Percentiles rank a stretch among this genome's conserved stretches.
These are phyloP conservation scores for Macadamia tetraphylla DNA, from an alignment of 164 flowering plant species.

Conservation along the genomic window DNA sequence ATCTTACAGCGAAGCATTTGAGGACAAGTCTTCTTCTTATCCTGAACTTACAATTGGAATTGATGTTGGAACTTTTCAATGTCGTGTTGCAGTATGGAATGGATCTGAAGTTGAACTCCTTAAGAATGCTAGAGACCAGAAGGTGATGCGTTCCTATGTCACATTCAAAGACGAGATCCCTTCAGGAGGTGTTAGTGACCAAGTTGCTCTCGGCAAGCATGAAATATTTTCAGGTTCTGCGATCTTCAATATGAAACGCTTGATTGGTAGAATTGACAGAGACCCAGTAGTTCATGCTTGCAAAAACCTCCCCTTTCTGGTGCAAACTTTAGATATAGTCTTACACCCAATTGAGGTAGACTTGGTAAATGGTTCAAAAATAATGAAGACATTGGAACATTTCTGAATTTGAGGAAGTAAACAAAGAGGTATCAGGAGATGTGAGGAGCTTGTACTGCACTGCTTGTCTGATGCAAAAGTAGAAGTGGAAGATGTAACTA, in stretches of 20 bases:
- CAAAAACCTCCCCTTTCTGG: conserved; percentile 77
- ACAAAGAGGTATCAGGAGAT: conserved; percentile 48
- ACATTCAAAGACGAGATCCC: conserved; percentile 67
- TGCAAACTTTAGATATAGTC: conserved; percentile 82
- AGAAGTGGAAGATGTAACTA: conserved; percentile 44
- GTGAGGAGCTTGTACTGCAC: conserved; percentile 46
- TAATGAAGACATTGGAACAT: conserved; percentile 37
- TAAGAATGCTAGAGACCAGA: conserved; percentile 65
- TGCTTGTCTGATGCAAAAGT: conserved; percentile 74
- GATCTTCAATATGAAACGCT: conserved; percentile 86
- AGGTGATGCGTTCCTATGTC: conserved; percentile 61
- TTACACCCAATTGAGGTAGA: conserved; percentile 70
- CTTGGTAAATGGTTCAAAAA: conserved; percentile 50
- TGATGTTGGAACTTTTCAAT: conserved; percentile 84
- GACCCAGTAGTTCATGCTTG: conserved; percentile 80
- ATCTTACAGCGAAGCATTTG: conserved; percentile 75
- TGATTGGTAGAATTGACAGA: conserved; percentile 81
- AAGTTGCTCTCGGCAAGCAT: conserved; percentile 40
- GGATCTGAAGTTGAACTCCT: conserved; percentile 73
- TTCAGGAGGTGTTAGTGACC: conserved; percentile 57
- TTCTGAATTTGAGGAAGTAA: conserved; percentile 64
- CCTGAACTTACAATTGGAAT: conserved; percentile 80
- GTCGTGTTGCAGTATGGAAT: conserved; percentile 85
- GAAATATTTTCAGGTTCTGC: conserved; percentile 81
- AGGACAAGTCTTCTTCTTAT: conserved; percentile 45